Conservation (phyloP, 169 alveolate species). For the Plasmodium billcollinsi region DNA sequence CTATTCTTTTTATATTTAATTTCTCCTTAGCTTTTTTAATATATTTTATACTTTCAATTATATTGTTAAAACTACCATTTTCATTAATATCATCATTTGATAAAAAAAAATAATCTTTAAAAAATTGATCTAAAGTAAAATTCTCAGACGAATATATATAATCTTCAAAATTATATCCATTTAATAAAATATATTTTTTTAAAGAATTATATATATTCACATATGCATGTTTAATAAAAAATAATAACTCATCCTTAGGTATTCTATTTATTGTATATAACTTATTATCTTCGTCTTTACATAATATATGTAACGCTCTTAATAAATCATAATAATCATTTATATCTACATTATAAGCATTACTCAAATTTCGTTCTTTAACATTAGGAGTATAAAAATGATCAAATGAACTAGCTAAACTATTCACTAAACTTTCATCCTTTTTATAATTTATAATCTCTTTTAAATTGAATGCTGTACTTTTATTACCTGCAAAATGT, state of each 20-base stretch:
- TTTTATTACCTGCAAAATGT: not conserved
- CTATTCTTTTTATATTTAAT: slow-evolving; percentile 34
- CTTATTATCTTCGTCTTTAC: slow-evolving; percentile 23
- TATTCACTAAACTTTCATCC: slow-evolving; percentile 11
- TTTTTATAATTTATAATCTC: slow-evolving; percentile 27
- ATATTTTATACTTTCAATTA: slow-evolving; percentile 26
- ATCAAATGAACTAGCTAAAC: slow-evolving; percentile 9
- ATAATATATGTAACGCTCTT: slow-evolving; percentile 36
- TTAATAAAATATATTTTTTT: slow-evolving; percentile 15
- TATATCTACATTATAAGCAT: slow-evolving; percentile 18
- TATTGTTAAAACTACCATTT: slow-evolving; percentile 25
- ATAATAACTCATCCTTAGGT: slow-evolving; percentile 20
- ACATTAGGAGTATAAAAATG: slow-evolving; percentile 12
- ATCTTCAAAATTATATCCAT: slow-evolving; percentile 46
- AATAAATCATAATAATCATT: slow-evolving; percentile 24
- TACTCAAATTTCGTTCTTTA: not conserved
- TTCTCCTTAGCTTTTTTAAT: slow-evolving; percentile 14
- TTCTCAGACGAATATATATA: slow-evolving; percentile 18
- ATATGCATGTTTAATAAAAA: slow-evolving; percentile 41
- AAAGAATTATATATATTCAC: slow-evolving; percentile 32
- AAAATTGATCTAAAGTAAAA: slow-evolving; percentile 19
- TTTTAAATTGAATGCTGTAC: slow-evolving; percentile 11
- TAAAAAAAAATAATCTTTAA: slow-evolving; percentile 35
- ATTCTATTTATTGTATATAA: slow-evolving; percentile 51
- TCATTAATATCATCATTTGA: slow-evolving; percentile 2